Evolutionary conservation across 371 early-diverging fungal genomes (phyloP).

Genomic region (Mortierella sp.): DNA sequence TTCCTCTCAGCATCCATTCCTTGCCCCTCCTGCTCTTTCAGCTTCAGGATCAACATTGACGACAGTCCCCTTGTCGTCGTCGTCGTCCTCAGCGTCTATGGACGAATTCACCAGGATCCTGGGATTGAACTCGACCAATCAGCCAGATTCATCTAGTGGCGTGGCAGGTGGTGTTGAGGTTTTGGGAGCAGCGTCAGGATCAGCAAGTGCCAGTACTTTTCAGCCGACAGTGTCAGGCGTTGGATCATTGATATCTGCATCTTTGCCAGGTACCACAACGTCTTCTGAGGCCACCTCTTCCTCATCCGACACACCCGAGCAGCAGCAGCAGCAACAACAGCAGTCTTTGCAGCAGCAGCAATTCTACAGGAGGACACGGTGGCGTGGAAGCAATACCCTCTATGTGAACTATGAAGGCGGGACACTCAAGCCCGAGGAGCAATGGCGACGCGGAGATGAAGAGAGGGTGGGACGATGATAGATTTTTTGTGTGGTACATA

Average conservation of each 20-base stretch:
- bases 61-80: background rate
- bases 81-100: background rate
- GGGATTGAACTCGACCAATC: background rate
- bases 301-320: background rate
- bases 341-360: background rate
- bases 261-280: background rate
- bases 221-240: background rate
- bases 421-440: constrained; percentile 22
- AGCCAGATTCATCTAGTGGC: background rate
- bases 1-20: background rate
- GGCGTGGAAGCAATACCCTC: constrained; percentile 26
- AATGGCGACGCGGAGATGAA: constrained; percentile 34
- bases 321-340: background rate
- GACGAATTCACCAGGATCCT: background rate
- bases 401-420: constrained; percentile 46
- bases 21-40: background rate
- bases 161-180: background rate
- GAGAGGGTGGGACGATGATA: constrained; percentile 37
- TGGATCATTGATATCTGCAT: background rate
- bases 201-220: background rate
- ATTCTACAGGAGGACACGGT: background rate
- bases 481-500: background rate
- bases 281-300: background rate
- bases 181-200: background rate
- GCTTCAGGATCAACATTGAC: background rate